A percentile compares a stretch with the other conserved stretches of the same genome.
phyloP scores from a whole-genome alignment of 106 monocot genomes.

The Apostasia shenzhenica region DNA sequence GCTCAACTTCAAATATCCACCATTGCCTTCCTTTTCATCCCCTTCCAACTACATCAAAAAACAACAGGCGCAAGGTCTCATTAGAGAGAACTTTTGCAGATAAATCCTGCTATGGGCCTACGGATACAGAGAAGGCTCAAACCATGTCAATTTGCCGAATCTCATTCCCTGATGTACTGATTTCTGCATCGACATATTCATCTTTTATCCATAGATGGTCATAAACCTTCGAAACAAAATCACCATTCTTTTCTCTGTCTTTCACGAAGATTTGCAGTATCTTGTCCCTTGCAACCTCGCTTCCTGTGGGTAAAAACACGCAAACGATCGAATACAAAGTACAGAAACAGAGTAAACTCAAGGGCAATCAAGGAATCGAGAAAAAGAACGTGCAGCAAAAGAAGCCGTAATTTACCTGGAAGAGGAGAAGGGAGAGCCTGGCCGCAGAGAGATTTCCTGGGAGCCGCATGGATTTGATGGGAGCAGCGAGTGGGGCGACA shows the following conservation, averaged over 20 bases:
- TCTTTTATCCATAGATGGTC: constrained; percentile 57
- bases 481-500: neutral
- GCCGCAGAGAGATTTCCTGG: neutral
- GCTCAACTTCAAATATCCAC: constrained; percentile 59
- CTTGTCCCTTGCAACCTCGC: constrained; percentile 46
- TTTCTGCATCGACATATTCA: constrained; percentile 20
- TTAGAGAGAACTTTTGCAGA: neutral
- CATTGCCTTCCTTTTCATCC: constrained; percentile 20
- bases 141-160: constrained; percentile 20
- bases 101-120: neutral
- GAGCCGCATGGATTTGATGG: neutral
- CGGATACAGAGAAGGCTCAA: neutral
- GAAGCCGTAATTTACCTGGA: neutral
- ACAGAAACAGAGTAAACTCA: neutral
- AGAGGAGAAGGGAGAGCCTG: neutral
- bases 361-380: neutral
- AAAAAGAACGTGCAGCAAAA: neutral
- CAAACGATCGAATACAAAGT: neutral
- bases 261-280: constrained; percentile 45
- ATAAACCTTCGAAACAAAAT: constrained; percentile 62
- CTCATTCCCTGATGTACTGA: constrained; percentile 14
- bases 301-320: constrained; percentile 13
- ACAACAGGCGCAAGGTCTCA: neutral
- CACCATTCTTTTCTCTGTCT: constrained; percentile 66
- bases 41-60: constrained; percentile 17